Evolutionary conservation across 192 early-diverging fungal species (phyloP).

Genomic region (Linnemannia hyalina): DNA sequence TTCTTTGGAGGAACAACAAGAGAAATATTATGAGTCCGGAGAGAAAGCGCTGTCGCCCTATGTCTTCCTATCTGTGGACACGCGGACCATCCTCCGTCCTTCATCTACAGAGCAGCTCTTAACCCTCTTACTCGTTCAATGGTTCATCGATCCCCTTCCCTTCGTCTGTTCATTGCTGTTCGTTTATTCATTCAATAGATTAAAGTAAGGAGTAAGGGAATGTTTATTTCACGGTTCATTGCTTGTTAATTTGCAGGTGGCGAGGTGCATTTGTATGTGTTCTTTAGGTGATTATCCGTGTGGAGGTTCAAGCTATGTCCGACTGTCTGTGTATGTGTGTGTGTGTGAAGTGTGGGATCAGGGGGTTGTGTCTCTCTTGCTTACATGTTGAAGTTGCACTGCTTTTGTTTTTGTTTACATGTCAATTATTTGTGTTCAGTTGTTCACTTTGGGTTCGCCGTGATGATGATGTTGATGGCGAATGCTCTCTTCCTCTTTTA

Average conservation of each 20-base stretch:
- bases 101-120: background rate
- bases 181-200: background rate
- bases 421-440: background rate
- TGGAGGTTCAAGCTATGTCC: background rate
- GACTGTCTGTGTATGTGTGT: background rate
- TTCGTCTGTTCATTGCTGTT: background rate
- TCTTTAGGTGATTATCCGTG: background rate
- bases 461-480: background rate
- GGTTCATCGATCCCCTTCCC: background rate
- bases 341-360: background rate
- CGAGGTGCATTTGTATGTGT: too few relatives aligned
- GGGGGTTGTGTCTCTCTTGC: background rate
- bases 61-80: conserved; percentile 19
- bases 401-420: conserved; percentile 3
- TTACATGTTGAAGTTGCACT: background rate
- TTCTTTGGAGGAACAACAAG: background rate
- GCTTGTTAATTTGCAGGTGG: too few relatives aligned
- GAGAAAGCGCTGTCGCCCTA: background rate
- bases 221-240: too few relatives aligned
- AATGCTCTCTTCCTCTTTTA: background rate
- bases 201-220: background rate
- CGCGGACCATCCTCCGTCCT: background rate
- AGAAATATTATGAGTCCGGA: background rate
- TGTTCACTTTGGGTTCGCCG: background rate
- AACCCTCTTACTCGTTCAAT: background rate